Evolutionary conservation across 164 flowering plant species (phyloP), one percentile per base, ranked within the genome.

Genomic region (Amborella trichopoda): DNA sequence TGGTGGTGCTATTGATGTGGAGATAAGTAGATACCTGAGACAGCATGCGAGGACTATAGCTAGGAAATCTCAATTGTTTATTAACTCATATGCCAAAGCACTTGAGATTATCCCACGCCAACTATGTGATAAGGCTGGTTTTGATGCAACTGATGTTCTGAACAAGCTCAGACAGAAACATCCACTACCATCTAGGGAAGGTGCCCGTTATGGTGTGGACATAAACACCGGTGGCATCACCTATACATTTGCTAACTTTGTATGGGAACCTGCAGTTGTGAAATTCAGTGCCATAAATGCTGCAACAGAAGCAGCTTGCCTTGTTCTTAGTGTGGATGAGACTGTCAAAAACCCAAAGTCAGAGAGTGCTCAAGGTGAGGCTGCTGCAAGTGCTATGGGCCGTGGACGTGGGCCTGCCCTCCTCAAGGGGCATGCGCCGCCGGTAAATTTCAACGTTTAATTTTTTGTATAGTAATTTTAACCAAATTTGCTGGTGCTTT

Each of bases 1-100:
- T 45, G 99, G 99, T 40, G 99, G 97, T 55, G 99, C 97, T 46
- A 88, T 93, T 50, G 99, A 93, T 88, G 99, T 93, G 96, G 99
- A 88, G 61, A 71, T 93, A 34, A 93, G 99, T 48, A 69, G 88
- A 61, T 78, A 75, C 61, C 58, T 93, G 75, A 72, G 96, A 65
- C 91, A 88, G 62, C 85, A 88, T 72, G 91, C 99, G 28, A 78
- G 95, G 12, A 78, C 86, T 41, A 85, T 85, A 49, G 86, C 88
- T 38, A 96, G 96, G 46, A 93, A 93, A 63, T 81, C 99, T 40
- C 96, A 88, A 62, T 77, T 85, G 12, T 93, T 93, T 49, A 93
- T 93, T 25, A 93, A 93, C 61, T 75, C 99, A 14, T 93, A 80
- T 68, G 99, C 99, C 2, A 93, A 93, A 70, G 99, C 99, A 58